Base-by-base conservation (phyloP, 2,329 filamentous ascomycete genomes). In the Biscogniauxia marginata region DNA sequence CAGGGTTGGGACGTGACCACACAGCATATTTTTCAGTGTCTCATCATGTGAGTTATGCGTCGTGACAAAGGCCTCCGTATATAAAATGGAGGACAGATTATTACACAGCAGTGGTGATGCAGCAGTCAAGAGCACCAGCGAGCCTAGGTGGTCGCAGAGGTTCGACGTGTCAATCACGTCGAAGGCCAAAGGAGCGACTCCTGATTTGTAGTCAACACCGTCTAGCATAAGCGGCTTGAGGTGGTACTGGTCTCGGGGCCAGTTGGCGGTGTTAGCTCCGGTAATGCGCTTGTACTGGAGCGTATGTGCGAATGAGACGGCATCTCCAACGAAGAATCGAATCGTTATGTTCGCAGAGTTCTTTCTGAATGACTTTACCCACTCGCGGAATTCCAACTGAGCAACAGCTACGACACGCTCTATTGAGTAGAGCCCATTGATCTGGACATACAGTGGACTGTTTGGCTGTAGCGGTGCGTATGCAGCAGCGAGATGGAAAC, bases 131-230 rank as follows among this genome's bases (percentile, higher is more conserved):
- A 83, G 30, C 54, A 77, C 78, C 3, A 82, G 53, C 8, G 66
- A 56, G 18, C 79, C 79, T 5, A 78, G n/a, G 47, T 77, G 71
- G 57, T 80, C 77, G 6, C 71, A 66, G 3, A 83, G 68, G 44
- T 77, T 78, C 48, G 66, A 83, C 0, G 82, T 84, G 57, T 87
- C 83, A 49, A 87, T 81, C 4, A 81, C 72, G 62, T 85, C 77
- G 59, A 86, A 87, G 1, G 56, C 23, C 1, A 64, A 64, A 1
- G 80, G 78, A 1, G 73, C 76, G 13, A 50, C 45, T 1, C 65
- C 62, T 3, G 63, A 61, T 1, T 67, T 63, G 61, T 84, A 84
- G 3, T 76, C 73, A 0, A 55, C 56, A 0, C 66, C 52, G 48
- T 82, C 75, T 1, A 86, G 70, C 1, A 64, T 50, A 3, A 65